Evolutionary conservation across 2,329 filamentous ascomycete species (phyloP).

Genomic region (Lasiodiplodia sp.): DNA sequence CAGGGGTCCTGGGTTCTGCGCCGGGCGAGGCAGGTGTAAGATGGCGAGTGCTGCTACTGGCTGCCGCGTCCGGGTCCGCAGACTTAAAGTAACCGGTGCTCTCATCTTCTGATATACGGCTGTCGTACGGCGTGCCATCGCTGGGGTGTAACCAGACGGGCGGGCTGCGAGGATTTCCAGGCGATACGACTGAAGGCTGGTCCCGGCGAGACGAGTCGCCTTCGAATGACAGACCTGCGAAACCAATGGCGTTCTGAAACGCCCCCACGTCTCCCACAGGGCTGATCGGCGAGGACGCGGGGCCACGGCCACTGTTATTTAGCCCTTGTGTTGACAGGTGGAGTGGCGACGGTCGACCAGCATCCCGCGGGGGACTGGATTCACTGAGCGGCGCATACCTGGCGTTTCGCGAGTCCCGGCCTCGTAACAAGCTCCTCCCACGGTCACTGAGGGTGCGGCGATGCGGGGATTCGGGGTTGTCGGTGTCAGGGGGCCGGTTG

Average conservation of each 20-base stretch:
- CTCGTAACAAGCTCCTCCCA: conserved; percentile 56
- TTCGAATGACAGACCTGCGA: conserved; percentile 55
- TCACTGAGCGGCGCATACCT: conserved; percentile 63
- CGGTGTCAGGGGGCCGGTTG: conserved; percentile 47
- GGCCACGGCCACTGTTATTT: conserved; percentile 33
- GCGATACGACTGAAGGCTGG: conserved; percentile 27
- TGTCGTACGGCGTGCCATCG: conserved; percentile 39
- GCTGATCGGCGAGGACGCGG: conserved; percentile 50
- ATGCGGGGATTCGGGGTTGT: conserved; percentile 42
- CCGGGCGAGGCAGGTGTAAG: conserved; percentile 64
- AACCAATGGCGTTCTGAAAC: conserved; percentile 58
- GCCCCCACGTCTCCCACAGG: conserved; percentile 49
- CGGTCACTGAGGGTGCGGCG: conserved; percentile 57
- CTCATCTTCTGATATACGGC: conserved; percentile 44
- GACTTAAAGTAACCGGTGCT: conserved; percentile 65
- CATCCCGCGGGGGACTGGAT: conserved; percentile 51
- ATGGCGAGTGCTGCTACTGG: conserved; percentile 63
- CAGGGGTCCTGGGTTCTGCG: conserved; percentile 47
- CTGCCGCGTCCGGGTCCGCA: conserved; percentile 65
- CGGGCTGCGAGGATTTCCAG: conserved; percentile 58
- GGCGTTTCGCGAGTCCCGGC: conserved; percentile 48
- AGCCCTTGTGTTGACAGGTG: conserved; percentile 44
- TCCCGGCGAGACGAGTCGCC: conserved; percentile 44
- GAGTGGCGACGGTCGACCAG: conserved; percentile 44
- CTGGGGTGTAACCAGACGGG: conserved; percentile 32